Base-by-base conservation (phyloP, 768 basidiomycete genomes). In the Xanthoconium stramineum region DNA sequence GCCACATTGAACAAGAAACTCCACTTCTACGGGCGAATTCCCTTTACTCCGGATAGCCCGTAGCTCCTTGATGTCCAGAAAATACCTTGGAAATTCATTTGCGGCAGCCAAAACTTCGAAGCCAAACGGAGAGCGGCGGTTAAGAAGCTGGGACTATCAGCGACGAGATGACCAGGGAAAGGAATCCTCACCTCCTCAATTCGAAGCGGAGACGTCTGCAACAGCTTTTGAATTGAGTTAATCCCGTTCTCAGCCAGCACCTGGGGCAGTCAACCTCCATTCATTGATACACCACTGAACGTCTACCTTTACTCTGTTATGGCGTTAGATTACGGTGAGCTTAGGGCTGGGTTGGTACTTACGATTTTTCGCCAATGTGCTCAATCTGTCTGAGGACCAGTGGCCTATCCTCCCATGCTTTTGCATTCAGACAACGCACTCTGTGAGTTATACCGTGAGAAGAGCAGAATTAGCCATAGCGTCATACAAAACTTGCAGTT, bases 311-410 rank as follows among this genome's bases (percentile, higher is more conserved):
- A 67, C 63, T 50, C 70, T 72, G 44, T 36, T 32, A 17, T 19
- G 29, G n/a, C 0, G 11, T 65, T n/a, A 59, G 38, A 29, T 15
- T 40, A 38, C 15, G 29, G 47, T 10, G 12, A 14, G 15, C n/a
- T 38, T 36, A 36, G 17, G 32, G 24, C 24, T 35, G 28, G 35
- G 10, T 15, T 14, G 40, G 15, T 14, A 72, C 88, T 68, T 54
- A 92, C 91, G 90, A 91, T 81, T 92, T 93, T 66, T 94, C 91
- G 33, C 95, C 96, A 40, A 98, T 86, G n/a, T 86, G 83, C 35
- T 90, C 85, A 48, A 98, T 80, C 69, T 98, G 96, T 14, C 89
- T 81, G 52, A 98, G 80, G 8, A 96, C 88, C 14, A 86, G 75
- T 6, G 93, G 85, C 19, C 90, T 76, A 64, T 94, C 88, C 64